Conservation (phyloP, 2,329 filamentous ascomycete genomes). For the Alternaria brassicicola region DNA sequence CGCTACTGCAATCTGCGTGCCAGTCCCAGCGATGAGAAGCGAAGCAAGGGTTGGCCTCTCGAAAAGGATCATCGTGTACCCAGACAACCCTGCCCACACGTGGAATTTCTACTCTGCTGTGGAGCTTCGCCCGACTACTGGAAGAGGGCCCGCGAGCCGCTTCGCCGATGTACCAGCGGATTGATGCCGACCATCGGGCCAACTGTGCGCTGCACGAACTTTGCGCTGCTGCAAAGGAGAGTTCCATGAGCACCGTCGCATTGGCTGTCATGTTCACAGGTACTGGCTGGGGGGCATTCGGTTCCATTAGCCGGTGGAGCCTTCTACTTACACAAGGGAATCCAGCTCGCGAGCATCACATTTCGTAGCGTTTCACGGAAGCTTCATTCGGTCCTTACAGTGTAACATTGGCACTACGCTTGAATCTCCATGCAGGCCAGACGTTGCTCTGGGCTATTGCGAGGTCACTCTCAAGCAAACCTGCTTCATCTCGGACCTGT, state of each 20-base stretch:
- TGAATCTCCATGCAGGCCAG: constrained; percentile 21
- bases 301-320: constrained; percentile 36
- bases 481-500: constrained; percentile 13
- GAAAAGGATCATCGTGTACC: constrained; percentile 36
- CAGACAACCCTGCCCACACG: constrained; percentile 45
- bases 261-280: constrained; percentile 23
- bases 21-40: constrained; percentile 46
- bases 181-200: constrained; percentile 14
- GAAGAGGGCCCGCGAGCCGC: constrained; percentile 32
- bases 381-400: constrained; percentile 16
- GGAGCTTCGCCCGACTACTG: constrained; percentile 31
- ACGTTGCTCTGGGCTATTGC: constrained; percentile 20
- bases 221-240: constrained; percentile 13
- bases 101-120: constrained; percentile 32
- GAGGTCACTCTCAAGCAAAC: constrained; percentile 17
- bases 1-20: constrained; percentile 47
- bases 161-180: constrained; percentile 21
- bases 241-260: constrained; percentile 17
- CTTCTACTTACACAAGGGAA: constrained; percentile 25
- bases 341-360: constrained; percentile 34
- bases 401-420: constrained; percentile 16
- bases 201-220: constrained; percentile 15
- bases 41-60: constrained; percentile 38
- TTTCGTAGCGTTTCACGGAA: constrained; percentile 37
- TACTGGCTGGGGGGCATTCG: constrained; percentile 26